Percentiles rank a stretch among this genome's conserved stretches.
Evolutionary conservation across 2,329 filamentous ascomycete genomes (phyloP).

Genomic region (Colletotrichum viniferum): DNA sequence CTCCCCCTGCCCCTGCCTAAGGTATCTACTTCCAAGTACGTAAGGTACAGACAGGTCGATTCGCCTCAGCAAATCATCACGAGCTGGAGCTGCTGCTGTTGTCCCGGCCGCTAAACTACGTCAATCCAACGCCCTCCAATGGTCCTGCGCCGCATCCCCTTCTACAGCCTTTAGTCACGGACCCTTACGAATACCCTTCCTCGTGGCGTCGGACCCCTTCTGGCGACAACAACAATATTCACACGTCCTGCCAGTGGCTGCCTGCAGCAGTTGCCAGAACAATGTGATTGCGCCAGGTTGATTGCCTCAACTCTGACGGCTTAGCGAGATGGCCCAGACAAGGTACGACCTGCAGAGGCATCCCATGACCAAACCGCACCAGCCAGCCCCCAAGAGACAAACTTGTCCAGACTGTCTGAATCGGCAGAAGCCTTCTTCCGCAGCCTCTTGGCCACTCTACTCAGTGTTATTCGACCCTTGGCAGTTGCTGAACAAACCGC

Average conservation of each 20-base stretch:
- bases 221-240: background rate
- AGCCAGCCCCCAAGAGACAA: background rate
- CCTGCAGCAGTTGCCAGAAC: background rate
- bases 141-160: background rate
- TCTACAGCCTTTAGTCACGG: background rate
- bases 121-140: background rate
- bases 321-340: background rate
- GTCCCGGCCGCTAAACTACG: background rate
- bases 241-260: background rate
- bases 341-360: background rate
- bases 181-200: background rate
- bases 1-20: background rate
- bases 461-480: background rate
- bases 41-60: background rate
- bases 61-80: background rate
- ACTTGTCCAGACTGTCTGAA: background rate
- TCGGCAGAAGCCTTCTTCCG: background rate
- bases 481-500: background rate
- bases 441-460: background rate
- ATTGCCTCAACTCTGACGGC: background rate
- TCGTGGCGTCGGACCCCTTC: background rate
- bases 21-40: background rate
- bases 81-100: background rate
- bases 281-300: background rate
- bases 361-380: background rate